Conservation (phyloP, 495 filamentous ascomycete species). For the Aspergillus mulundensis region DNA sequence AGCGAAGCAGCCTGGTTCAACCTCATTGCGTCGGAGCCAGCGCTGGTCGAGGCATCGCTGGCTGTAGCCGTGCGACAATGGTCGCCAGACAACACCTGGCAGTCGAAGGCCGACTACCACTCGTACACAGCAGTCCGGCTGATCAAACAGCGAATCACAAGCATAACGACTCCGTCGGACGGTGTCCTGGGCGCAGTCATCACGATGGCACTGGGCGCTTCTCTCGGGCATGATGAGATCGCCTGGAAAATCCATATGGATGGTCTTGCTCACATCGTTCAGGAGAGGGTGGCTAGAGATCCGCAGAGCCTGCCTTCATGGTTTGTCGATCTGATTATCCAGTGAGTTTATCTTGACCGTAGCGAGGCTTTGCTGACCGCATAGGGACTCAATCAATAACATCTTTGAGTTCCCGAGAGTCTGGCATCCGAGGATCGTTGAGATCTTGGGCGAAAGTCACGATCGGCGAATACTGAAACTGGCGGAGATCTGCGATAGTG, state of each 20-base stretch:
- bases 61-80: constrained; percentile 16
- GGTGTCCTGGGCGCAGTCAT: constrained; percentile 21
- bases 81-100: constrained; percentile 14
- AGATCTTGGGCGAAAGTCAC: background rate
- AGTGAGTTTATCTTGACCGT: background rate
- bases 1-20: constrained; percentile 20
- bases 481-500: constrained; percentile 8
- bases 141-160: constrained; percentile 8
- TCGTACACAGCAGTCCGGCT: background rate
- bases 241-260: constrained; percentile 27
- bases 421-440: background rate
- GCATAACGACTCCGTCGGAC: constrained; percentile 15
- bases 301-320: constrained; percentile 6
- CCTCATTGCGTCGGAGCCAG: constrained; percentile 23
- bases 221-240: constrained; percentile 10
- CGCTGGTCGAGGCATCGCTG: constrained; percentile 22
- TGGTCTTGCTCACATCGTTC: constrained; percentile 20
- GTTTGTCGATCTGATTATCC: constrained; percentile 6
- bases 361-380: background rate
- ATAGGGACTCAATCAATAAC: constrained; percentile 6
- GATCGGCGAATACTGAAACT: constrained; percentile 1
- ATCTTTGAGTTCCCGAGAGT: constrained; percentile 5
- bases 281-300: constrained; percentile 15
- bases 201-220: constrained; percentile 26
- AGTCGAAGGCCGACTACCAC: constrained; percentile 1